Percentiles rank a stretch among this genome's conserved stretches.
phyloP scores from a whole-genome alignment of 495 filamentous ascomycete species.

The Lasiosphaeriaceae sp. region DNA sequence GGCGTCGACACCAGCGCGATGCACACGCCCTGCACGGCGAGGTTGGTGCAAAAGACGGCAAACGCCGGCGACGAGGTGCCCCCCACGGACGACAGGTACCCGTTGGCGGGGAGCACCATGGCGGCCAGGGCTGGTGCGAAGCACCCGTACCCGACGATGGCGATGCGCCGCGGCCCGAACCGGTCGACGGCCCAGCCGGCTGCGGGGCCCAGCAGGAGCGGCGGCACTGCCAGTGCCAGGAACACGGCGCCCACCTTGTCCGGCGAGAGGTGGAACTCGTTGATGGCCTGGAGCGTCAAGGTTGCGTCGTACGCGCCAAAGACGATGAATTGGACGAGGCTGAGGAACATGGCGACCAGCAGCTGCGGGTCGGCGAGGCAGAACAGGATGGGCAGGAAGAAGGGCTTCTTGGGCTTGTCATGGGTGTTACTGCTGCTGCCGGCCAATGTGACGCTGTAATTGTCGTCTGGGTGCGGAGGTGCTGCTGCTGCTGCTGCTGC shows the following conservation, averaged over 20 bases:
- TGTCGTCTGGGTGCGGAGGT: neutral
- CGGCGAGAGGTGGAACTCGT: neutral
- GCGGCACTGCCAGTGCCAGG: conserved; percentile 4
- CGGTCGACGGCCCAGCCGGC: conserved; percentile 12
- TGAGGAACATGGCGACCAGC: conserved; percentile 2
- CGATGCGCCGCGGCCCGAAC: conserved; percentile 2
- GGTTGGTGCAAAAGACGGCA: neutral
- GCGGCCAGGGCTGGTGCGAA: conserved; percentile 1
- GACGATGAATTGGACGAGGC: conserved; percentile 8
- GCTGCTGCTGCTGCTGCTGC: neutral
- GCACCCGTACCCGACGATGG: neutral
- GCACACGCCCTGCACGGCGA: conserved; percentile 4
- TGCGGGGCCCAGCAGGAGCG: neutral
- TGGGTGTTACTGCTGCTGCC: neutral
- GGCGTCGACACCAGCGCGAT: conserved; percentile 9
- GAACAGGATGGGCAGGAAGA: conserved; percentile 6
- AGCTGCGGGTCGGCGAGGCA: conserved; percentile 9
- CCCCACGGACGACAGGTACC: neutral
- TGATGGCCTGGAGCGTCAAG: neutral
- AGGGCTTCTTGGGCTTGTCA: neutral
- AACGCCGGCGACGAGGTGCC: neutral
- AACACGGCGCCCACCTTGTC: conserved; percentile 6
- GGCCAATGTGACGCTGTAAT: neutral
- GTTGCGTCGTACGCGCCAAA: conserved; percentile 10
- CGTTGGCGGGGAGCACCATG: neutral